Base-by-base conservation (phyloP, 352 stramenopile genomes). In the Phytophthora ramorum region DNA sequence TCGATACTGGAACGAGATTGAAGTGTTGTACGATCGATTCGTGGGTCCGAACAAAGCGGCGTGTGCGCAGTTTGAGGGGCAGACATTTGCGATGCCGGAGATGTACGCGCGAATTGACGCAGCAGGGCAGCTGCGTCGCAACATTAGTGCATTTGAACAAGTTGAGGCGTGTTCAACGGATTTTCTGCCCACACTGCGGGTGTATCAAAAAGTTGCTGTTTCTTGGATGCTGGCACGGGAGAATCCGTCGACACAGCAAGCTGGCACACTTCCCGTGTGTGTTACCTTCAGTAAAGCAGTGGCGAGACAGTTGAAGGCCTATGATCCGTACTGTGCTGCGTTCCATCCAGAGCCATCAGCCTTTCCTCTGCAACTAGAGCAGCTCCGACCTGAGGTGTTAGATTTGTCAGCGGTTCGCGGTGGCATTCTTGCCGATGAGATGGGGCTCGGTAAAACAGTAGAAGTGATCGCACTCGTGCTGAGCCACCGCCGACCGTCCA, bases 131-230 rank as follows among this genome's bases (percentile, higher is more conserved):
- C 61, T 89, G 13, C 24, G 63, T 55, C 71, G 78, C 1, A 48
- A 70, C 2, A 51, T 53, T 6, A 57, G 52, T 26, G 17, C 57
- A 7, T 69, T 53, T 49, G 53, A 74, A n/a, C 16, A 44, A 13
- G 12, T 24, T 12, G 40, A 55, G 49, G 51, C 40, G 34, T 37
- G 30, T 24, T 30, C 50, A 52, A 43, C 61, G 4, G 52, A 69
- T 46, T 65, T 97, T 32, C 63, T 95, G 4, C 91, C 93, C 19
- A 96, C 74, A 6, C 76, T 99, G n/a, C 75, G 99, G 2, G 88
- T 91, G 22, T 99, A 99, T 78, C 97, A 99, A 72, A 81, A 97
- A 40, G 97, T 99, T 62, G 97, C 97, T 0, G 82, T 99, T 14
- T 97, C 87, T 8, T 99, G 98, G 98, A 95, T 93, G 87, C 54